phyloP scores from a whole-genome alignment of 2,329 filamentous ascomycete genomes.

The Fusarium neocosmosporiellum region DNA sequence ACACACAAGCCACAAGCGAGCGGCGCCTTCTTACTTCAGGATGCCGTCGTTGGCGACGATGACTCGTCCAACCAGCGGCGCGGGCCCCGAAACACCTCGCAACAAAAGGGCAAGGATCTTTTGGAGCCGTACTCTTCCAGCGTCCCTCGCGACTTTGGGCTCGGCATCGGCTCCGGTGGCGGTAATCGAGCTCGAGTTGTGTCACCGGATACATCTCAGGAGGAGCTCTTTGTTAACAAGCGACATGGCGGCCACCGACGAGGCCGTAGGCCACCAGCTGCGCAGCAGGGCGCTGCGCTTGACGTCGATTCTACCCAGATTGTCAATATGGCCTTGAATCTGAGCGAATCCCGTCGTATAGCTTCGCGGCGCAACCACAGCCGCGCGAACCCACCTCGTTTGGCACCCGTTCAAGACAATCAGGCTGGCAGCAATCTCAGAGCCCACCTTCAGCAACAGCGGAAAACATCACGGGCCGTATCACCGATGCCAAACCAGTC shows the following conservation, averaged over 20 bases:
- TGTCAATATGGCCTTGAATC: conserved; percentile 88
- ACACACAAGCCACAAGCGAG: conserved; percentile 58
- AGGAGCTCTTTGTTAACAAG: conserved; percentile 39
- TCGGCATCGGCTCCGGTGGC: conserved; percentile 31
- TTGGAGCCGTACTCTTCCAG: conserved; percentile 25
- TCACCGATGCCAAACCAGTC: conserved; percentile 67
- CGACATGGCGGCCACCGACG: conserved; percentile 30
- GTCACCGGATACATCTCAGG: conserved; percentile 44
- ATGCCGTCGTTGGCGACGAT: conserved; percentile 51
- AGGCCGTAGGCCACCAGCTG: conserved; percentile 24
- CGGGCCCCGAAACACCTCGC: conserved; percentile 38
- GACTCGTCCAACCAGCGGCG: conserved; percentile 47
- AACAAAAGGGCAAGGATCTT: conserved; percentile 35
- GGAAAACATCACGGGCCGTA: conserved; percentile 69
- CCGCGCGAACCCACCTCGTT: conserved; percentile 62
- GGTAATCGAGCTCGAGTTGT: conserved; percentile 37
- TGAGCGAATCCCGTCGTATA: conserved; percentile 82
- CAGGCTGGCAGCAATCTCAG: conserved; percentile 69
- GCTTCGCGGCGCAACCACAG: conserved; percentile 68
- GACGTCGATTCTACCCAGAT: conserved; percentile 88
- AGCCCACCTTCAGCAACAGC: conserved; percentile 78
- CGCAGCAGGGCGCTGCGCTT: conserved; percentile 49
- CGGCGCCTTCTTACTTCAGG: conserved; percentile 64
- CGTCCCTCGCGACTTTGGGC: conserved; percentile 29
- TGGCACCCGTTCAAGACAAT: conserved; percentile 64